Percentiles rank a stretch among this genome's conserved stretches.
These are phyloP conservation scores for Eucalyptus pauciflora DNA, from an alignment of 345 rosid genomes.

Conservation along the genomic window DNA sequence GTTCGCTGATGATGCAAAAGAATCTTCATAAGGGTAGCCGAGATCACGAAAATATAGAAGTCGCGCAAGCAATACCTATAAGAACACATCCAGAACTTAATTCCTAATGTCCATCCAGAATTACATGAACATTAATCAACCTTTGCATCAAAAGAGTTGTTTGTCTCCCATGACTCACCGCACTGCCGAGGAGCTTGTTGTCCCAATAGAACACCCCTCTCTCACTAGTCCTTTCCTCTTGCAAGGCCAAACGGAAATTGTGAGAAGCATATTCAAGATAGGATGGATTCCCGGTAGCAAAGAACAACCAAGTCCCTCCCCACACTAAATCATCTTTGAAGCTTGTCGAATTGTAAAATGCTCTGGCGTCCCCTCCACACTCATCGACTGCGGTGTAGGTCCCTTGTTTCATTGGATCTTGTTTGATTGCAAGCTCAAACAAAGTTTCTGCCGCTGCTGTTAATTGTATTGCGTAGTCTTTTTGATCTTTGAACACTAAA, in stretches of 20 bases:
- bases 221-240: slow-evolving; percentile 18
- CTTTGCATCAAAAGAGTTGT: neutral
- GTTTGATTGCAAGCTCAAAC: slow-evolving; percentile 11
- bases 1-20: slow-evolving; percentile 11
- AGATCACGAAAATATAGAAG: slow-evolving; percentile 33
- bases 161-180: slow-evolving; percentile 10
- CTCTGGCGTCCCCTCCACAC: slow-evolving; percentile 39
- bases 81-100: neutral
- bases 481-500: slow-evolving; percentile 29
- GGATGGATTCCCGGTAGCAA: slow-evolving; percentile 40
- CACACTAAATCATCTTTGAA: slow-evolving; percentile 42
- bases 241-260: slow-evolving; percentile 19
- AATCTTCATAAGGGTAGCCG: slow-evolving; percentile 36
- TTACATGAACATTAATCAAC: neutral
- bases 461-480: slow-evolving; percentile 11
- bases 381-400: slow-evolving; percentile 15
- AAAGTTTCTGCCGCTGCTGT: slow-evolving; percentile 18
- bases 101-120: neutral
- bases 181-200: slow-evolving; percentile 39
- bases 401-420: slow-evolving; percentile 3
- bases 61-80: slow-evolving; percentile 39
- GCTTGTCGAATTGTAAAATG: slow-evolving; percentile 33
- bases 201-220: slow-evolving; percentile 47
- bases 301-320: slow-evolving; percentile 57
- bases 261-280: slow-evolving; percentile 30